Evolutionary conservation across 108 stramenopile genomes (phyloP), one percentile per base, ranked within the genome.

Genomic region (Nitzschia putrida): DNA sequence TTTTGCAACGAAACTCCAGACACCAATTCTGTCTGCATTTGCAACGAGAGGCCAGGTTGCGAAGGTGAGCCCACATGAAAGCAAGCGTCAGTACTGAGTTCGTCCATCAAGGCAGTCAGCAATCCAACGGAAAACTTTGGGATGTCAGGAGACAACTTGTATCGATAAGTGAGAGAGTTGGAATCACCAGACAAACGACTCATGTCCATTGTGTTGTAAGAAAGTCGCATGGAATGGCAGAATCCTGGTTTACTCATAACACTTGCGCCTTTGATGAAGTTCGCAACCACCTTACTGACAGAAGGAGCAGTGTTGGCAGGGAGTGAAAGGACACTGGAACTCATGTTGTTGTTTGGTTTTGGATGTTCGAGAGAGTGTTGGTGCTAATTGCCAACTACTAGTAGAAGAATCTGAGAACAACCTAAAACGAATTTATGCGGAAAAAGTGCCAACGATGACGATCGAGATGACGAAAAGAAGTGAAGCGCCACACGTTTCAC

Each of bases 21-120:
- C 1, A 57, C 25, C 41, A 69, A 3, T 69, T 69, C 68, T 9
- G 56, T 69, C 20, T 69, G 56, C 68, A 69, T 69, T 10, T 69
- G 68, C 12, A 69, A 43, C 16, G 55, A 57, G 11, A 69, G 11
- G 20, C 68, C 68, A 3, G 68, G 68, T 13, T 55, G 42, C 16
- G 55, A 42, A 0, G 68, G 68, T 3, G 34, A 26, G 18, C 68
- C 68, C 11, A 25, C 54, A 23, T 23, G 49, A 22, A 57, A 69
- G 2, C 37, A 42, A 24, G 68, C 68, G 55, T 64, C 45, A 3
- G 71, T 60, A 44, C 54, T 64, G 12, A 61, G 14, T 26, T 72
- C 71, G 34, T 72, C 71, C 71, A 72, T 72, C 41, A 72, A 44
- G 11, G 71, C 61, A 23, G 61, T 55, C 9, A 54, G 14, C 21